phyloP scores from a whole-genome alignment of 176 grass and related monocot species.

The Zoysia japonica region DNA sequence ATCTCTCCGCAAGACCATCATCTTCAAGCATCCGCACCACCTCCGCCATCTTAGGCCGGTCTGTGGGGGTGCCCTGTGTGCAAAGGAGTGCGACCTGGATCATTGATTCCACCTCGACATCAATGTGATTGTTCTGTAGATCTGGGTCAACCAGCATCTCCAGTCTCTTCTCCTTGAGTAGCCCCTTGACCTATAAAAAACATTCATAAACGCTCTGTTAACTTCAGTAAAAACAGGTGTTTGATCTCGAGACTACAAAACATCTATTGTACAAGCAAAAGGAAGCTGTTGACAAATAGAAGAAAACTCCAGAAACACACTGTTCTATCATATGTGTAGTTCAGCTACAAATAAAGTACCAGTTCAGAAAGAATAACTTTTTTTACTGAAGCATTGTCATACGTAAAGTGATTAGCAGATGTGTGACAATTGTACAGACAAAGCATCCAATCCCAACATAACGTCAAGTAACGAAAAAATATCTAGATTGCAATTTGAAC shows the following conservation, averaged over 20 bases:
- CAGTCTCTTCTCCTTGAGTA: conserved; percentile 80
- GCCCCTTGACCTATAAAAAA: conserved; percentile 72
- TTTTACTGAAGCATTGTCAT: background rate
- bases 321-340: background rate
- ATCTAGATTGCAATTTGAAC: background rate
- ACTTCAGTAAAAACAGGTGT: background rate
- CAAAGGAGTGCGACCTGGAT: conserved; percentile 88
- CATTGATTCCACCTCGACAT: conserved; percentile 75
- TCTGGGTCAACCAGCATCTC: conserved; percentile 77
- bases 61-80: conserved; percentile 70
- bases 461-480: background rate
- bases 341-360: conserved; percentile 5
- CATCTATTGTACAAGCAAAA: background rate
- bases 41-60: conserved; percentile 90
- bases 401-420: background rate
- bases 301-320: background rate
- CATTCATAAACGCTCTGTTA: background rate
- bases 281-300: background rate
- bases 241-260: conserved; percentile 5
- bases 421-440: background rate
- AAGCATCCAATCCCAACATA: background rate
- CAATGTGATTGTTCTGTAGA: conserved; percentile 69
- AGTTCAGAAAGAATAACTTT: conserved; percentile 2
- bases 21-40: conserved; percentile 94
- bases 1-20: conserved; percentile 72